Evolutionary conservation across 805 yeast species (phyloP), one percentile per base, ranked within the genome.

Genomic region (Monosporozyma siamensis): DNA sequence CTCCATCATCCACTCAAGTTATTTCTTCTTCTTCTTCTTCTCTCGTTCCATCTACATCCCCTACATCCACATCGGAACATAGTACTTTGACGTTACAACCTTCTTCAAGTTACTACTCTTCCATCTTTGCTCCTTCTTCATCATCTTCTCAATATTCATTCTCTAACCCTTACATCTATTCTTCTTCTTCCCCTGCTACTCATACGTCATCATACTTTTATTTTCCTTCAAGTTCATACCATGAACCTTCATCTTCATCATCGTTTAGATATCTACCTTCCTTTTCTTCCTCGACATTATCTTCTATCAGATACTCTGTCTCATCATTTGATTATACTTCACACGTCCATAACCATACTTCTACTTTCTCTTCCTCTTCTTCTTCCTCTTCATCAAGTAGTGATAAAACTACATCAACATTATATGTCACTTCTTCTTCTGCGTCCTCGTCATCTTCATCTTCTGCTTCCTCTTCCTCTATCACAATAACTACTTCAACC

Each of bases 201-300:
- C 21, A 39, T 2, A 17, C 38, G 2, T 4, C 27, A 3, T 26
- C 39, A 6, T 17, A 20, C 8, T 22, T 32, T 4, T 6, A 21
- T 3, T 12, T 39, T 3, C 23, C 24, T 15, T 15, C 24, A n/a
- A 25, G 22, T 24, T 12, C 14, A 4, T 14, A 12, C 27, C 43
- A 18, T 17, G 34, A 6, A 10, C 27, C 59, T 12, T 39, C 55
- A 9, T 20, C 56, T 6, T 48, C 57, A n/a, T n/a, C n/a, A n/a
- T n/a, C n/a, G n/a, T n/a, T n/a, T n/a, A n/a, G n/a, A n/a, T n/a
- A n/a, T n/a, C n/a, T n/a, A n/a, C n/a, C n/a, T n/a, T n/a, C n/a
- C n/a, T n/a, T n/a, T n/a, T n/a, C n/a, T n/a, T n/a, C n/a, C n/a
- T n/a, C n/a, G n/a, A n/a, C n/a, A n/a, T n/a, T n/a, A n/a, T n/a